phyloP scores from a whole-genome alignment of 176 grass and related monocot genomes.

The Rhipidocladum racemiflorum region DNA sequence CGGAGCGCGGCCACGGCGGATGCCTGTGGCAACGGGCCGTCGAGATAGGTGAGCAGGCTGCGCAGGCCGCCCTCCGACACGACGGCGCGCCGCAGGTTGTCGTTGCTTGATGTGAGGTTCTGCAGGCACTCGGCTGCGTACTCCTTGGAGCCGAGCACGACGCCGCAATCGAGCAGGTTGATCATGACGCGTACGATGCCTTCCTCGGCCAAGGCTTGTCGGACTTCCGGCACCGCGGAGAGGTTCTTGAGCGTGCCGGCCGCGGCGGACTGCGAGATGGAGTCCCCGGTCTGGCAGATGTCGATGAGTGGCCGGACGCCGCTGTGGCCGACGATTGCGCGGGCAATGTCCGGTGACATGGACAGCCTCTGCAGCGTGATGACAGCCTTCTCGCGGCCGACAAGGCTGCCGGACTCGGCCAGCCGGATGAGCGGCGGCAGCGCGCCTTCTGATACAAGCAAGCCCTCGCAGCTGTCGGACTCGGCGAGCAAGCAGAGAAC shows the following conservation, averaged over 20 bases:
- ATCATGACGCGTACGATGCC: constrained; percentile 87
- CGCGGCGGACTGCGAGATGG: constrained; percentile 69
- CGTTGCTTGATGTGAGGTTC: constrained; percentile 73
- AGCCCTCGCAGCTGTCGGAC: constrained; percentile 62
- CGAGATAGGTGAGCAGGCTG: constrained; percentile 76
- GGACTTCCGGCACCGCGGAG: constrained; percentile 64
- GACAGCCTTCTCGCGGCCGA: constrained; percentile 88
- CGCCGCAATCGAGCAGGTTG: constrained; percentile 62
- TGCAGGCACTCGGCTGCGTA: constrained; percentile 89
- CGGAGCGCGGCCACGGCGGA: constrained; percentile 66
- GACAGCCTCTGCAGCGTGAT: constrained; percentile 79
- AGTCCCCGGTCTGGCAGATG: constrained; percentile 79
- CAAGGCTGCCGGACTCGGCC: constrained; percentile 70
- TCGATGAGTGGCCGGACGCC: constrained; percentile 84
- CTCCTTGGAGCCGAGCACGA: constrained; percentile 84
- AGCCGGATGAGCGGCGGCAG: constrained; percentile 75
- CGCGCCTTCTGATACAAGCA: constrained; percentile 77
- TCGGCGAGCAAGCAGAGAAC: constrained; percentile 75
- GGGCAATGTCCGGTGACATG: constrained; percentile 69
- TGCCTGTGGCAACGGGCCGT: constrained; percentile 74
- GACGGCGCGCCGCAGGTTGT: constrained; percentile 61
- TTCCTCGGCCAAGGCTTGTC: constrained; percentile 79
- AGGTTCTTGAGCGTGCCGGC: constrained; percentile 83
- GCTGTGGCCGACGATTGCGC: constrained; percentile 68
- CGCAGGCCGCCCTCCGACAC: constrained; percentile 80